Evolutionary conservation across 441 rosid genomes (phyloP), one percentile per base, ranked within the genome.

Genomic region (Mallotus repandus): DNA sequence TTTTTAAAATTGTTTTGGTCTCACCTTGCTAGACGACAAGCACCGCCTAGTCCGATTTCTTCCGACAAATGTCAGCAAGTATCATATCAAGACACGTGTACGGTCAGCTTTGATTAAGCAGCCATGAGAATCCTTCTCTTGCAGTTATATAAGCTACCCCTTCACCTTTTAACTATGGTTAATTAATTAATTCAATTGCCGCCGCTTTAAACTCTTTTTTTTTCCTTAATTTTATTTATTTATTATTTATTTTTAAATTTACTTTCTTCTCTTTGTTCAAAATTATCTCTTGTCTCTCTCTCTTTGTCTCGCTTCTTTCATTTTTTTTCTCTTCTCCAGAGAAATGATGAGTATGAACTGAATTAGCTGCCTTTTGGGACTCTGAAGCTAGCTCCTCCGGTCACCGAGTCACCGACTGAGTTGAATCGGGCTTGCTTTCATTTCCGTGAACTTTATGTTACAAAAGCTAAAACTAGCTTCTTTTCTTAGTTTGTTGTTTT

Each of bases 1-100:
- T 25, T 25, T 25, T 25, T 25, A 25, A 25, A 45, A 45, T 45
- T n/a, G 3, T 16, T 46, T 77, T 53, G 66, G 22, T 12, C 12
- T 49, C 21, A 5, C 10, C 10, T 25, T 49, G 50, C 78, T 76
- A 85, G 74, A 83, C 81, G 89, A 88, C 94, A 85, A 82, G 83
- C 88, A 86, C 90, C 88, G 88, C 84, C 84, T 69, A 78, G 88
- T 78, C 85, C 74, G 77, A 74, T 57, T 81, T 60, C 78, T 68
- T 68, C 86, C 86, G 86, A 85, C 87, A 83, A 78, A 76, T 80
- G 85, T 83, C 88, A 82, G 84, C 79, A 66, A 50, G 15, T 41
- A 43, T 64, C 56, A 41, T 1, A 12, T 9, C 0, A 0, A 12
- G 80, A 68, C 87, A 85, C 85, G 86, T 88, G 87, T 79, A 87